Evolutionary conservation across 1,139 yeast species (phyloP).

Genomic region (Debaryomycetaceae sp.): DNA sequence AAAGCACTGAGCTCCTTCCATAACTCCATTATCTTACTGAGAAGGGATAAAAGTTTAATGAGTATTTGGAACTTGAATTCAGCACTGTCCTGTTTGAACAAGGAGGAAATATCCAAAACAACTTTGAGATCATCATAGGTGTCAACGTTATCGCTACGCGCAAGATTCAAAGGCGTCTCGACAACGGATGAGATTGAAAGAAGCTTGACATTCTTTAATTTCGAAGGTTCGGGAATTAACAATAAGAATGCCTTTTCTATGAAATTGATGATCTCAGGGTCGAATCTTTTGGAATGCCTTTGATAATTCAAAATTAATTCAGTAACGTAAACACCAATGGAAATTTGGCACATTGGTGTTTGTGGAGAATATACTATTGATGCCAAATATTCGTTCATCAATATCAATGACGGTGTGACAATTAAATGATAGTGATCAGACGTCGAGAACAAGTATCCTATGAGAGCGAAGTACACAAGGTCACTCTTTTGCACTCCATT

Average conservation of each 20-base stretch:
- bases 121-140: slow-evolving; percentile 2
- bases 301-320: slow-evolving; percentile 71
- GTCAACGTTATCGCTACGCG: slow-evolving; percentile 12
- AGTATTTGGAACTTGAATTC: slow-evolving; percentile 30
- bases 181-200: slow-evolving; percentile 5
- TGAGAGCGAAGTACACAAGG: slow-evolving; percentile 60
- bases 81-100: slow-evolving; percentile 13
- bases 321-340: slow-evolving; percentile 55
- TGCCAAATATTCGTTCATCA: slow-evolving; percentile 67
- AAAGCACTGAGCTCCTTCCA: slow-evolving; percentile 71
- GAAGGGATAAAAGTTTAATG: slow-evolving; percentile 19
- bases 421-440: slow-evolving; percentile 94
- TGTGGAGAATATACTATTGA: slow-evolving; percentile 36
- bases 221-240: slow-evolving; percentile 42
- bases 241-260: slow-evolving; percentile 50
- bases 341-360: slow-evolving; percentile 38
- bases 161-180: slow-evolving; percentile 17
- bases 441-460: slow-evolving; percentile 82
- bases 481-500: slow-evolving; percentile 45
- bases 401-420: slow-evolving; percentile 75
- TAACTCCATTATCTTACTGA: slow-evolving; percentile 30
- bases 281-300: slow-evolving; percentile 69
- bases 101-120: slow-evolving; percentile 8
- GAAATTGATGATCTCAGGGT: slow-evolving; percentile 74
- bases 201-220: slow-evolving; percentile 7